Evolutionary conservation across 768 basidiomycete species (phyloP).

Genomic region (Mycena maculata): DNA sequence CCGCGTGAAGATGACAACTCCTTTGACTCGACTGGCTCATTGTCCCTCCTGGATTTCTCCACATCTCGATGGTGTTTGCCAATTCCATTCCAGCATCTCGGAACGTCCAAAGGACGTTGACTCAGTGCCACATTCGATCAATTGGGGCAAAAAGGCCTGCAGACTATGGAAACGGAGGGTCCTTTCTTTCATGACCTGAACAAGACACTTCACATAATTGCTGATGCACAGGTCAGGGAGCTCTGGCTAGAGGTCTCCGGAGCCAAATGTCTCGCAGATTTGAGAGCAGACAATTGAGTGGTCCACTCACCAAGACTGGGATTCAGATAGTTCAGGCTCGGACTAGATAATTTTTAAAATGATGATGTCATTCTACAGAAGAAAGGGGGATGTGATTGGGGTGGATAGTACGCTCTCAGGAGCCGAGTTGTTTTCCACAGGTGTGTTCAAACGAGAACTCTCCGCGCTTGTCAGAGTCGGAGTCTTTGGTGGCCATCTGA

Average conservation of each 20-base stretch:
- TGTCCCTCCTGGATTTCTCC: slow-evolving; percentile 53
- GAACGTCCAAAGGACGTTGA: slow-evolving; percentile 41
- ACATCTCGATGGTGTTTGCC: slow-evolving; percentile 52
- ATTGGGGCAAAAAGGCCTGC: slow-evolving; percentile 44
- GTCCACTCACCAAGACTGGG: background rate
- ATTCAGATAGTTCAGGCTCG: background rate
- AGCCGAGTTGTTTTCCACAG: background rate
- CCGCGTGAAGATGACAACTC: slow-evolving; percentile 50
- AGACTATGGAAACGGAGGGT: slow-evolving; percentile 38
- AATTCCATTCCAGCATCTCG: slow-evolving; percentile 55
- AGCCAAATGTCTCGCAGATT: background rate
- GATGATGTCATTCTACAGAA: too few relatives aligned
- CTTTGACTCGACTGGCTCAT: slow-evolving; percentile 42
- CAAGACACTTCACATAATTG: slow-evolving; percentile 48
- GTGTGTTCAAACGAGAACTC: too few relatives aligned
- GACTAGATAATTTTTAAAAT: too few relatives aligned
- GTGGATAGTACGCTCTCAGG: background rate
- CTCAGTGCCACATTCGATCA: slow-evolving; percentile 46
- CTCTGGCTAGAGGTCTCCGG: slow-evolving; percentile 40
- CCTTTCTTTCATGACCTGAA: slow-evolving; percentile 49
- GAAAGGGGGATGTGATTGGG: too few relatives aligned
- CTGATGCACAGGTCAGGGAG: slow-evolving; percentile 50
- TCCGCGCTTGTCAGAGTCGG: too few relatives aligned
- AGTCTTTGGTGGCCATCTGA: background rate
- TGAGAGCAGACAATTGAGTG: background rate